phyloP scores from a whole-genome alignment of 2,329 filamentous ascomycete species.

The Cladosporium sp. region DNA sequence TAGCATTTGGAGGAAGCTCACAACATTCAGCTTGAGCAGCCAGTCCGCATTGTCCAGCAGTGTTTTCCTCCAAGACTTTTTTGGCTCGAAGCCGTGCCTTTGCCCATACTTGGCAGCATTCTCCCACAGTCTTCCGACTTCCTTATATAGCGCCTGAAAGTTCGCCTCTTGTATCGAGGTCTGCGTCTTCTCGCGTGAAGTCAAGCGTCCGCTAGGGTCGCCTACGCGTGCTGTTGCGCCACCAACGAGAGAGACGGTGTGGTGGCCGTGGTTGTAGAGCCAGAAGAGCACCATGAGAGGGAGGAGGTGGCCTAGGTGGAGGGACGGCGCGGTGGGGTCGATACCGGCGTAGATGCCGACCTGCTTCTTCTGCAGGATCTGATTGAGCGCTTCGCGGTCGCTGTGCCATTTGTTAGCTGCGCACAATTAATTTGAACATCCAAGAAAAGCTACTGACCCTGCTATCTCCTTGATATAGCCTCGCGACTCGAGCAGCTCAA shows the following conservation, averaged over 20 bases:
- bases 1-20: constrained; percentile 69
- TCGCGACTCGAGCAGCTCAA: constrained; percentile 62
- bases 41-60: constrained; percentile 79
- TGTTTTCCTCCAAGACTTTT: constrained; percentile 60
- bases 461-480: constrained; percentile 69
- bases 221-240: constrained; percentile 70
- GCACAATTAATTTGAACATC: background rate
- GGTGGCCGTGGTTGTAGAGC: constrained; percentile 71
- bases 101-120: constrained; percentile 63
- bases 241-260: constrained; percentile 55
- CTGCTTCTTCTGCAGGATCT: constrained; percentile 57
- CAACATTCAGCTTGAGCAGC: constrained; percentile 65
- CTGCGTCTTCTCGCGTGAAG: constrained; percentile 51
- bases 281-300: constrained; percentile 80
- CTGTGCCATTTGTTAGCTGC: constrained; percentile 19
- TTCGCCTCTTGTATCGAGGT: constrained; percentile 55
- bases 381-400: constrained; percentile 50
- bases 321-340: constrained; percentile 71
- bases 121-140: constrained; percentile 65
- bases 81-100: constrained; percentile 57
- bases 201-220: constrained; percentile 66
- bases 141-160: constrained; percentile 60
- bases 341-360: constrained; percentile 74
- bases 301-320: constrained; percentile 75
- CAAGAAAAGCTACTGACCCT: constrained; percentile 48